Percentiles rank a stretch among this genome's conserved stretches.
These are phyloP conservation scores for Trametes cubensis DNA, from an alignment of 768 basidiomycete genomes.

Conservation along the genomic window DNA sequence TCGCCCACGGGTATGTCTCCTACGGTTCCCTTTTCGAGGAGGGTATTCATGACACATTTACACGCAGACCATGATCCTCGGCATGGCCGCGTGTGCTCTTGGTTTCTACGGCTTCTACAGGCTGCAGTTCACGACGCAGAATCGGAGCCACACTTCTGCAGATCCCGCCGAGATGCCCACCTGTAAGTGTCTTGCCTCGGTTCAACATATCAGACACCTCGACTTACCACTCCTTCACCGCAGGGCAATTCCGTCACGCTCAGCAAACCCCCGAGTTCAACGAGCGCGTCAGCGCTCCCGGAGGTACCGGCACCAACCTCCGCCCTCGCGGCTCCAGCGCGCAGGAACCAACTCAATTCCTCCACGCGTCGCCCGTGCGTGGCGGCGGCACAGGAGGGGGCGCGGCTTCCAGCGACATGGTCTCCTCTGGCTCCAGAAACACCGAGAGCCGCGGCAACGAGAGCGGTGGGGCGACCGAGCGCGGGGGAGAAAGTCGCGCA, in stretches of 20 bases:
- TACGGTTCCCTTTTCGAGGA: neutral
- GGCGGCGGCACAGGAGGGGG: neutral
- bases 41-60: neutral
- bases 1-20: neutral
- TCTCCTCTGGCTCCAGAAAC: neutral
- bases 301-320: conserved; percentile 3
- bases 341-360: neutral
- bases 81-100: conserved; percentile 12
- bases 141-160: conserved; percentile 6
- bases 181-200: neutral
- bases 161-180: conserved; percentile 21
- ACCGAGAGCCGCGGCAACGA: neutral
- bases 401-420: conserved; percentile 9
- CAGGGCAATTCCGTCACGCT: conserved; percentile 24
- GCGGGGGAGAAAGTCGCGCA: neutral
- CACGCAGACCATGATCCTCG: conserved; percentile 14
- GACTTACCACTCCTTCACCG: neutral
- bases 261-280: conserved; percentile 20
- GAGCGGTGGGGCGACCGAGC: neutral
- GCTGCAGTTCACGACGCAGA: conserved; percentile 16
- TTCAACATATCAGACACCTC: neutral
- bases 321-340: conserved; percentile 4
- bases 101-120: conserved; percentile 20
- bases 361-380: neutral
- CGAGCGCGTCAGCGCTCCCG: conserved; percentile 16